Conservation (phyloP, 2,329 filamentous ascomycete species). For the Sarocladium oryzae region DNA sequence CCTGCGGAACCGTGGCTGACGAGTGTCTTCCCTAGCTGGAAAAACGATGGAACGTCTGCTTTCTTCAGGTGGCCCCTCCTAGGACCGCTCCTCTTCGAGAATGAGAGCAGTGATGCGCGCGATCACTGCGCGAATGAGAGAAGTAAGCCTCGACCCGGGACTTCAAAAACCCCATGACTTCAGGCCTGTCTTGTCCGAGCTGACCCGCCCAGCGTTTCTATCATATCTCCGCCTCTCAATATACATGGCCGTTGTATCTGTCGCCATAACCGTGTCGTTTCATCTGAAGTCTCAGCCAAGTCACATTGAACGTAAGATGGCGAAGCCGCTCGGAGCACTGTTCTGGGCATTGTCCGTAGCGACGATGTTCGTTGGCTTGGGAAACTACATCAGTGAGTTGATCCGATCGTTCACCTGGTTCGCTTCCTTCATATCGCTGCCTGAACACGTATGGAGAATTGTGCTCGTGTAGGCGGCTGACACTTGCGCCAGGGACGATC, state of each 20-base stretch:
- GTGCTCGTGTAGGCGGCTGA: not conserved
- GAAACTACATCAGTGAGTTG: slow-evolving; percentile 72
- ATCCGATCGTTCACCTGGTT: not conserved
- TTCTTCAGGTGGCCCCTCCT: slow-evolving; percentile 59
- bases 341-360: slow-evolving; percentile 80
- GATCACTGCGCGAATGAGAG: slow-evolving; percentile 77
- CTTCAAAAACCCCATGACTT: too few relatives aligned
- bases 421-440: too few relatives aligned
- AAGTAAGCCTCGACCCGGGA: too few relatives aligned
- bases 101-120: slow-evolving; percentile 65
- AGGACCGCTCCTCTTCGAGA: slow-evolving; percentile 66
- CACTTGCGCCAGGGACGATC: slow-evolving; percentile 47
- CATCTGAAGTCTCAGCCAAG: slow-evolving; percentile 73
- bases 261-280: slow-evolving; percentile 90
- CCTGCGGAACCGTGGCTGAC: too few relatives aligned
- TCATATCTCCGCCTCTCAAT: slow-evolving; percentile 85
- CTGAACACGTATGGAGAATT: too few relatives aligned
- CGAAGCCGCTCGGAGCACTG: slow-evolving; percentile 74
- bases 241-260: slow-evolving; percentile 83
- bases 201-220: slow-evolving; percentile 55
- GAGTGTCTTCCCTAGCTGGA: too few relatives aligned
- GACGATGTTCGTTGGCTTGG: slow-evolving; percentile 71
- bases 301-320: slow-evolving; percentile 64
- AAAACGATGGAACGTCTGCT: slow-evolving; percentile 25
- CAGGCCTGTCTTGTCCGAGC: too few relatives aligned